Conservation (phyloP, 2,329 filamentous ascomycete species). For the Cytospora paraplurivora region DNA sequence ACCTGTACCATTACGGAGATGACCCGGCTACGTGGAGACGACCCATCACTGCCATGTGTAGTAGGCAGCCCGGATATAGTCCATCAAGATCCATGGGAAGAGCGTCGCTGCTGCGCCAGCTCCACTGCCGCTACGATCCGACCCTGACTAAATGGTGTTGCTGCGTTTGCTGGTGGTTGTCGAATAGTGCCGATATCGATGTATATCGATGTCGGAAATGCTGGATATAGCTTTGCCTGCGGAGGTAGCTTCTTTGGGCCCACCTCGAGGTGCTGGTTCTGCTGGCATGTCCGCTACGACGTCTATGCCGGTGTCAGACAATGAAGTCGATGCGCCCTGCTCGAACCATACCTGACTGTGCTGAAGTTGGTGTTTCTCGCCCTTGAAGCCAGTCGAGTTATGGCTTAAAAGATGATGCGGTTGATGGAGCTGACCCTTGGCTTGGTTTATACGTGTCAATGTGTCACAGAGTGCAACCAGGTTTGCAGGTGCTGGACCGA, state of each 20-base stretch:
- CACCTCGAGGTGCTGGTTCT: not conserved
- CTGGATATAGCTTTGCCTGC: not conserved
- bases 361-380: not conserved
- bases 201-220: not conserved
- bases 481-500: not conserved
- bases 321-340: slow-evolving; percentile 5
- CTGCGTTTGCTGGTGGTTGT: not conserved
- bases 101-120: slow-evolving; percentile 40
- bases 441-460: not conserved
- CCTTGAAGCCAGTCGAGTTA: not conserved
- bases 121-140: not conserved
- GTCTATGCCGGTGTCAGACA: not conserved
- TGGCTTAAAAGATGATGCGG: not conserved
- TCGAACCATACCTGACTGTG: not conserved
- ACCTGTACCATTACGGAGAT: slow-evolving; percentile 46
- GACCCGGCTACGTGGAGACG: slow-evolving; percentile 35
- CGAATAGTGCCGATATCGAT: no score
- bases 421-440: not conserved
- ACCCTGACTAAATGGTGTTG: not conserved
- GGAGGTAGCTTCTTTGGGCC: not conserved
- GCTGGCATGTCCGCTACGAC: not conserved
- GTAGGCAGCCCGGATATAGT: slow-evolving; percentile 36
- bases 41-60: slow-evolving; percentile 44
- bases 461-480: not conserved
- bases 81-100: slow-evolving; percentile 39